Evolutionary conservation across 352 stramenopile genomes (phyloP).

Genomic region (Albugo laibachii): DNA sequence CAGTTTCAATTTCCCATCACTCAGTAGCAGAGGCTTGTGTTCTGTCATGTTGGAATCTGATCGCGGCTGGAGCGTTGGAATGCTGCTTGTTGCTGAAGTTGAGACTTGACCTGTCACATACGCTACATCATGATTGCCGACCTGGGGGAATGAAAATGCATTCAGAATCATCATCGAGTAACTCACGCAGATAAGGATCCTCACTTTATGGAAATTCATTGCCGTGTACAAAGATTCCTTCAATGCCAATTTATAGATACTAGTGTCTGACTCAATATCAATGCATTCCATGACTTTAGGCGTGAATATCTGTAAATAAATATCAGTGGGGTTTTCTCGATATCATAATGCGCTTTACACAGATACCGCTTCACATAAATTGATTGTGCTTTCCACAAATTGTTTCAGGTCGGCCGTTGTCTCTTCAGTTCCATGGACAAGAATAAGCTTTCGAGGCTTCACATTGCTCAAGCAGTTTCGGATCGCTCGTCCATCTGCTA

Average conservation of each 20-base stretch:
- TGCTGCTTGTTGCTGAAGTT: constrained; percentile 38
- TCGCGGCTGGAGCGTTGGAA: constrained; percentile 45
- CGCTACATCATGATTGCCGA: constrained; percentile 68
- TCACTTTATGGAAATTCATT: constrained; percentile 61
- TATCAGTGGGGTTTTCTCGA: not conserved
- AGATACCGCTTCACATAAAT: constrained; percentile 42
- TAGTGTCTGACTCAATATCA: constrained; percentile 81
- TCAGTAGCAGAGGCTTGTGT: constrained; percentile 69
- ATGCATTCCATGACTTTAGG: constrained; percentile 78
- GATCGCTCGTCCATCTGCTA: constrained; percentile 69
- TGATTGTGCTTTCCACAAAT: constrained; percentile 68
- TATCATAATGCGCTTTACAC: not conserved
- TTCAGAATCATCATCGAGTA: not conserved
- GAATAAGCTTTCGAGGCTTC: constrained; percentile 75
- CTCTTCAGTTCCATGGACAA: constrained; percentile 65
- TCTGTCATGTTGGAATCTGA: constrained; percentile 15
- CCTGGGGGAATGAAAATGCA: constrained; percentile 11
- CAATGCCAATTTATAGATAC: constrained; percentile 75
- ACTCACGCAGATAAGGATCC: not conserved
- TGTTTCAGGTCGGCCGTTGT: constrained; percentile 66
- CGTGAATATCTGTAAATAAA: constrained; percentile 31
- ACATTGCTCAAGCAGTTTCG: constrained; percentile 78
- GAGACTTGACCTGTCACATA: constrained; percentile 65
- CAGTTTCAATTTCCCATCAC: constrained; percentile 78
- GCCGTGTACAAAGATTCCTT: constrained; percentile 77